These are phyloP conservation scores for Mrakia blollopis DNA, from an alignment of 768 basidiomycete species.

Conservation along the genomic window DNA sequence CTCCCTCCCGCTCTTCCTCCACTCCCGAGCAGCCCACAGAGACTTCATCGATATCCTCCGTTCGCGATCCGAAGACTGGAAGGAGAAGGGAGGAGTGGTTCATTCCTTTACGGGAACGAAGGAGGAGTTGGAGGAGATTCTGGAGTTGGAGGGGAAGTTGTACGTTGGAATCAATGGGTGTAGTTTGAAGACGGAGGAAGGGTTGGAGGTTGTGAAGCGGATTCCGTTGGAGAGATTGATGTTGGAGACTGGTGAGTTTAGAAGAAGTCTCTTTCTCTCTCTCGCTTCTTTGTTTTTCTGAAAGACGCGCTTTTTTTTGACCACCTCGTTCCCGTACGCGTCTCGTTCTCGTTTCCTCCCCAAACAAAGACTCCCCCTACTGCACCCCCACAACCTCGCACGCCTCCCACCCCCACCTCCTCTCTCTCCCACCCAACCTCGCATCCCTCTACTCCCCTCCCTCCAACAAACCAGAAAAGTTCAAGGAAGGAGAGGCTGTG, in stretches of 20 bases:
- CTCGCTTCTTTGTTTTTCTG: not conserved
- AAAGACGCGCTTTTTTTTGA: no score
- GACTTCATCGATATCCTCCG: constrained; percentile 64
- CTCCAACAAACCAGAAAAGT: constrained; percentile 56
- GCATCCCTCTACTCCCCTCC: constrained; percentile 54
- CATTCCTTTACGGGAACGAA: constrained; percentile 72
- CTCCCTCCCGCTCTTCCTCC: constrained; percentile 71
- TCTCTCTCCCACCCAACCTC: constrained; percentile 51
- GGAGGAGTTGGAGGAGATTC: constrained; percentile 62
- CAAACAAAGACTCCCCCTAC: constrained; percentile 52
- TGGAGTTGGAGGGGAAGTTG: constrained; percentile 56
- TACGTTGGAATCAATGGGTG: constrained; percentile 71
- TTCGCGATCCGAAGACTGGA: constrained; percentile 51
- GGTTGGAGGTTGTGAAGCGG: constrained; percentile 53
- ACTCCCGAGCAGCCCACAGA: constrained; percentile 67
- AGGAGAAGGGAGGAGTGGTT: constrained; percentile 65
- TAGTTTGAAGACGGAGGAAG: constrained; percentile 65
- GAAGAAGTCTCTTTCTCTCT: not conserved
- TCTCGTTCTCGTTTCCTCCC: not conserved
- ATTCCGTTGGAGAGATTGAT: constrained; percentile 61
- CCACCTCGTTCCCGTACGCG: no score
- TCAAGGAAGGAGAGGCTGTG: constrained; percentile 56
- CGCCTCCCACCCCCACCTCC: constrained; percentile 55
- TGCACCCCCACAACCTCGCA: constrained; percentile 65
- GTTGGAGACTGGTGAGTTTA: constrained; percentile 65